Evolutionary conservation across 1,139 yeast genomes (phyloP), one percentile per base, ranked within the genome.

Genomic region (Magnusiomyces clavatus): DNA sequence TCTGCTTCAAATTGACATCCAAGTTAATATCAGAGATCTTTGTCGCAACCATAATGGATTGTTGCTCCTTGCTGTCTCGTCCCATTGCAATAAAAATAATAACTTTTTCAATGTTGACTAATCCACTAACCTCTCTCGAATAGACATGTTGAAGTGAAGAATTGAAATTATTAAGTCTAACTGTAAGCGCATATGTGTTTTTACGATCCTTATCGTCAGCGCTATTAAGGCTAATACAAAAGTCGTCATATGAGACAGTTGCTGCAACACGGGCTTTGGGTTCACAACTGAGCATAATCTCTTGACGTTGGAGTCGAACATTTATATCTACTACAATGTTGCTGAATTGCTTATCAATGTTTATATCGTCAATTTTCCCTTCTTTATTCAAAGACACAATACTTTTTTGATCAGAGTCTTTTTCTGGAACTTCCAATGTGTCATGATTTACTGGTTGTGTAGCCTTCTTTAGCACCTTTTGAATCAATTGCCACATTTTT

Each of bases 191-290:
- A 13, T 75, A 56, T 11, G 72, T 72, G 2, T 51, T 50, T 36
- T 50, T 47, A 13, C 53, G 54, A 46, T 47, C 14, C 1, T 49
- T 53, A 3, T 66, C 64, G 3, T 73, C 73, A 35, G 79, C 55
- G 0, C 90, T 77, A 50, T 78, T 78, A 13, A 85, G 59, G 51
- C 80, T 81, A 39, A 86, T 62, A 43, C 73, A 76, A 35, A 86
- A 78, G 0, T 83, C 82, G 36, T 82, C 85, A 41, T 84, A 73
- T 2, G 87, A 85, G 24, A 88, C 83, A 35, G 86, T 78, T 0
- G 97, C 95, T 38, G 89, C 90, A 1, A 92, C 95, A 63, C 86
- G 87, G 0, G 97, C 97, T 13, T 83, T 82, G 0, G 98, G 97
- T 57, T 86, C 92, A 73, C 97, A 92, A 59, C 95, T 85, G 50